Percentiles rank a stretch among this genome's conserved stretches.
These are phyloP conservation scores for Pichia kudriavzevii DNA, from an alignment of 1,139 yeast species.

Conservation along the genomic window DNA sequence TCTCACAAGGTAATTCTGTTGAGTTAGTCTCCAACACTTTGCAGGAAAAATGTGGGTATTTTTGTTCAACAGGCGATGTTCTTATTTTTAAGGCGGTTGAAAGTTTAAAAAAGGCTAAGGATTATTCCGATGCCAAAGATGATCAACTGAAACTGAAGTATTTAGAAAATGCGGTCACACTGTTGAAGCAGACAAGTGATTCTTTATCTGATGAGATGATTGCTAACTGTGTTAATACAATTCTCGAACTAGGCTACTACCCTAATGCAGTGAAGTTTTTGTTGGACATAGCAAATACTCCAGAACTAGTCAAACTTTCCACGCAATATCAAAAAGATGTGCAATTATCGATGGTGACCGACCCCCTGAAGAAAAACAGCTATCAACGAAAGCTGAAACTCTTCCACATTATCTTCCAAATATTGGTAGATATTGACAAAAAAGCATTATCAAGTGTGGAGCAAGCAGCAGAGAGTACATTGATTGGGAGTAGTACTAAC, in stretches of 20 bases:
- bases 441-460: slow-evolving; percentile 51
- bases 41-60: slow-evolving; percentile 91
- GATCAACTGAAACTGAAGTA: slow-evolving; percentile 56
- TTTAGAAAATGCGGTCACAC: slow-evolving; percentile 62
- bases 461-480: slow-evolving; percentile 26
- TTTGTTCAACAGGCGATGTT: slow-evolving; percentile 91
- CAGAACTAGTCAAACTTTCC: slow-evolving; percentile 55
- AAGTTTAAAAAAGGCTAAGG: slow-evolving; percentile 79
- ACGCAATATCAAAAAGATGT: slow-evolving; percentile 47
- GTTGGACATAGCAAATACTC: slow-evolving; percentile 63
- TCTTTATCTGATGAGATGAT: slow-evolving; percentile 66
- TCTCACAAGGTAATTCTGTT: slow-evolving; percentile 87
- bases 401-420: slow-evolving; percentile 67
- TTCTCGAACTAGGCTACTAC: slow-evolving; percentile 69
- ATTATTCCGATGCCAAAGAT: slow-evolving; percentile 59
- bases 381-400: slow-evolving; percentile 41
- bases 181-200: slow-evolving; percentile 76
- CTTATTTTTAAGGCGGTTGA: slow-evolving; percentile 91
- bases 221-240: slow-evolving; percentile 71
- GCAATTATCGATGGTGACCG: slow-evolving; percentile 17
- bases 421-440: slow-evolving; percentile 65
- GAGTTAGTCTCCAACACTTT: slow-evolving; percentile 82
- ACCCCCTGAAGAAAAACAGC: slow-evolving; percentile 19
- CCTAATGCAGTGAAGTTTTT: slow-evolving; percentile 84
- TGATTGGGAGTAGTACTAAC: slow-evolving; percentile 9